Conservation (phyloP, 495 filamentous ascomycete species). For the Poronia punctata region DNA sequence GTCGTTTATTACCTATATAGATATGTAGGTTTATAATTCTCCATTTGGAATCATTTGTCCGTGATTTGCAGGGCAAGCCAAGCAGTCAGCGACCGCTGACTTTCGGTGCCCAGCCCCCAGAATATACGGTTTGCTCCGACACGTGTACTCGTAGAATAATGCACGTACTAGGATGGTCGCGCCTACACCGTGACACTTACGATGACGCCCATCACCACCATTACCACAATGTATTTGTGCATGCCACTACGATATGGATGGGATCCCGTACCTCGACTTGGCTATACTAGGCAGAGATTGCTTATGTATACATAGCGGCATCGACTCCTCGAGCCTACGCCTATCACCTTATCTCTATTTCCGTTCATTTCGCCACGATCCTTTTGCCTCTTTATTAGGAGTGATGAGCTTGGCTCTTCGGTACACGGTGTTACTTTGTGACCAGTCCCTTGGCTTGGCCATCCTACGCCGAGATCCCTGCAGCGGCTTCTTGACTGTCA, state of each 20-base stretch:
- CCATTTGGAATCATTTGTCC: no score
- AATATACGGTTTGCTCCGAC: conserved; percentile 5
- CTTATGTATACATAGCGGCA: neutral
- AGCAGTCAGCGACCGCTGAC: conserved; percentile 5
- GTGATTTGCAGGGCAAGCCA: neutral
- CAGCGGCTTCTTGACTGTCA: conserved; percentile 1
- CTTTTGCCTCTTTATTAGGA: neutral
- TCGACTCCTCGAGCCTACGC: no score
- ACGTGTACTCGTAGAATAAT: neutral
- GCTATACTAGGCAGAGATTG: no score
- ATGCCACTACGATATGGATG: no score
- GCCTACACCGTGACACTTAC: no score
- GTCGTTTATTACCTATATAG: conserved; percentile 1
- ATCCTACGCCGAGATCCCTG: conserved; percentile 10
- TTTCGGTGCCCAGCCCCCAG: conserved; percentile 5
- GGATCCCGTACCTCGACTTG: no score
- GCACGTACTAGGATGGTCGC: neutral
- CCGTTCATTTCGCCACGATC: conserved; percentile 1
- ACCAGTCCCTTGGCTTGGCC: neutral
- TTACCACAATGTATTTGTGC: no score
- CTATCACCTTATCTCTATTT: conserved; percentile 3
- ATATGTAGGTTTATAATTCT: neutral
- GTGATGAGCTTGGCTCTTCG: neutral
- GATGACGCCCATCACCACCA: no score
- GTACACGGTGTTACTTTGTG: no score